Conservation (phyloP, 139 green algal species). For the Desmodesmus armatus region DNA sequence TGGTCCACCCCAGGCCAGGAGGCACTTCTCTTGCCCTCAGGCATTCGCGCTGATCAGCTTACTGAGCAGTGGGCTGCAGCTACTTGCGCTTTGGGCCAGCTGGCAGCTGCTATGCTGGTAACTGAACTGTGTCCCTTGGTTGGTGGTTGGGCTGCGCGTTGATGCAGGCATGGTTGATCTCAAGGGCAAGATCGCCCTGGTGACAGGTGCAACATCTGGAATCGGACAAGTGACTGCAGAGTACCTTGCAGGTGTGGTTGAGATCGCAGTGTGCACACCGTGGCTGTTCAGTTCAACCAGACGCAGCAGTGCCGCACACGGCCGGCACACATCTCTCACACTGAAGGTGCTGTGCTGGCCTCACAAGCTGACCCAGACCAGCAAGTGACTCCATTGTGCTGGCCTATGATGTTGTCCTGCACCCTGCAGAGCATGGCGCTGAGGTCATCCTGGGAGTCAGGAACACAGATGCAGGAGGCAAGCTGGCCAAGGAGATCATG, state of each 20-base stretch:
- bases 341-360: too few species aligned
- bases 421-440: slow-evolving; percentile 52
- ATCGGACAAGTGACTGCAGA: slow-evolving; percentile 70
- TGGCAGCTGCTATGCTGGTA: not conserved
- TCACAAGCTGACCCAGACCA: too few species aligned
- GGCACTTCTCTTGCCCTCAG: too few species aligned
- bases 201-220: slow-evolving; percentile 69
- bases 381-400: not conserved
- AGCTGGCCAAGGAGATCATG: slow-evolving; percentile 59
- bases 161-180: slow-evolving; percentile 46
- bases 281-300: not conserved
- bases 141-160: not conserved
- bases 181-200: slow-evolving; percentile 65
- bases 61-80: not conserved
- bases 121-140: not conserved
- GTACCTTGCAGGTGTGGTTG: slow-evolving; percentile 62
- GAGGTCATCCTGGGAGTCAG: slow-evolving; percentile 68
- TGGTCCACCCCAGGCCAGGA: not conserved
- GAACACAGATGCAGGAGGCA: slow-evolving; percentile 57
- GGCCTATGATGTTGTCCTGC: not conserved
- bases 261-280: too few species aligned
- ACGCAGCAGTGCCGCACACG: not conserved
- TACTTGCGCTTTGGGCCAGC: not conserved
- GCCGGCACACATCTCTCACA: too few species aligned
- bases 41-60: too few species aligned